phyloP scores from a whole-genome alignment of 352 stramenopile species.

The Globisporangium recalcitrans region DNA sequence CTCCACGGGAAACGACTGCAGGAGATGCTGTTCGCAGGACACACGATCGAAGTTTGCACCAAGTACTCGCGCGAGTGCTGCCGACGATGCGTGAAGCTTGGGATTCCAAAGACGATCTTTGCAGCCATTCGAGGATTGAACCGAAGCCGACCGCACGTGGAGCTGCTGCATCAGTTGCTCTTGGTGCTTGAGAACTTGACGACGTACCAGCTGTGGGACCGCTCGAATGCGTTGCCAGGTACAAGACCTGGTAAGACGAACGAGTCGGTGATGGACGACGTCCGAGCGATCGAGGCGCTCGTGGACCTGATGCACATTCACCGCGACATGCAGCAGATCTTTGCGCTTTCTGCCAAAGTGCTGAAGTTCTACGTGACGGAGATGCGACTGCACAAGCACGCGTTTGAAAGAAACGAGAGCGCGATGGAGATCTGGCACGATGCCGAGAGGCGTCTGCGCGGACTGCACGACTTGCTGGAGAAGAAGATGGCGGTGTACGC shows the following conservation, averaged over 20 bases:
- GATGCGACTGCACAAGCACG: conserved; percentile 21
- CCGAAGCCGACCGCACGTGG: conserved; percentile 91
- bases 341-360: conserved; percentile 56
- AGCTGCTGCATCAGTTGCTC: conserved; percentile 89
- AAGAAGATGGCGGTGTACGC: conserved; percentile 58
- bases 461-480: conserved; percentile 43
- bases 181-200: conserved; percentile 87
- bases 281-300: conserved; percentile 79
- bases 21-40: conserved; percentile 90
- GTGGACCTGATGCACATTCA: conserved; percentile 95
- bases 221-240: conserved; percentile 1
- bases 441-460: conserved; percentile 39
- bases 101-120: conserved; percentile 89
- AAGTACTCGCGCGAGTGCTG: conserved; percentile 89
- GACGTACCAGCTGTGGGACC: conserved; percentile 44
- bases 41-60: conserved; percentile 91
- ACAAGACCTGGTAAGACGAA: conserved; percentile 28
- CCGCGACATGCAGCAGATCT: conserved; percentile 84
- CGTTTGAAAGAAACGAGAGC: background rate
- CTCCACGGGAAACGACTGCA: conserved; percentile 81
- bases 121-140: conserved; percentile 91
- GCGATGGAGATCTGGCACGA: conserved; percentile 38
- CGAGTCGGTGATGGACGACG: conserved; percentile 49
- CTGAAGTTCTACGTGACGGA: conserved; percentile 53
- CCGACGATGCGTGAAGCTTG: conserved; percentile 78